Conservation (phyloP, 768 basidiomycete species). For the Boletus edulis region DNA sequence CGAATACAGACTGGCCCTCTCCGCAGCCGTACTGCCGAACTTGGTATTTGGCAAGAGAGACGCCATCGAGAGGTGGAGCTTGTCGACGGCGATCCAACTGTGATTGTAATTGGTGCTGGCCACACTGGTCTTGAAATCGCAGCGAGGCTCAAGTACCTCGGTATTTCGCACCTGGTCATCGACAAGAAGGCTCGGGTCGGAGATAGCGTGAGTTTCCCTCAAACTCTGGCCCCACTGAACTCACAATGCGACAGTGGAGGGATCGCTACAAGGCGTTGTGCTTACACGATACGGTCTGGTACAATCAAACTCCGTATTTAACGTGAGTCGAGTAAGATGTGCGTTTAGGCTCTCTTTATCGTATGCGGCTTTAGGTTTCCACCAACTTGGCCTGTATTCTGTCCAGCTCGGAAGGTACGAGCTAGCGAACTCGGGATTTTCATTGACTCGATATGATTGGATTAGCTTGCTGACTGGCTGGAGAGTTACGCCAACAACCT, state of each 20-base stretch:
- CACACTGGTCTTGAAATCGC: conserved; percentile 67
- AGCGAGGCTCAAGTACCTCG: conserved; percentile 61
- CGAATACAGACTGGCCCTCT: background rate
- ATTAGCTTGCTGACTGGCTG: conserved; percentile 62
- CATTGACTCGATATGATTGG: too few relatives aligned
- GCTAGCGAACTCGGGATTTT: too few relatives aligned
- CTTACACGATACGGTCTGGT: conserved; percentile 54
- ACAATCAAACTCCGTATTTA: conserved; percentile 55
- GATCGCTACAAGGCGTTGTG: conserved; percentile 57
- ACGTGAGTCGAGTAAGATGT: conserved; percentile 33
- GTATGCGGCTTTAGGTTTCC: conserved; percentile 44
- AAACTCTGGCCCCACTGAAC: background rate
- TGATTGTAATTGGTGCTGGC: conserved; percentile 62
- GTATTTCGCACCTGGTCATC: conserved; percentile 52
- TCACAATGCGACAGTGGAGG: conserved; percentile 40
- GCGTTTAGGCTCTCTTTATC: background rate
- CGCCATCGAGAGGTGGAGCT: conserved; percentile 33
- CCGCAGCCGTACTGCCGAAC: background rate
- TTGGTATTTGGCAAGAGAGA: conserved; percentile 46
- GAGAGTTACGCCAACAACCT: conserved; percentile 58
- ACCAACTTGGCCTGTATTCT: conserved; percentile 51
- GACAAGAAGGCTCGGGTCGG: conserved; percentile 54
- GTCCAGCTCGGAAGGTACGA: conserved; percentile 48
- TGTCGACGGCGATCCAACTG: conserved; percentile 49
- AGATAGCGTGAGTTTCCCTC: conserved; percentile 33